Conservation (phyloP, 1,284 basidiomycete genomes). For the Pascua sp. region DNA sequence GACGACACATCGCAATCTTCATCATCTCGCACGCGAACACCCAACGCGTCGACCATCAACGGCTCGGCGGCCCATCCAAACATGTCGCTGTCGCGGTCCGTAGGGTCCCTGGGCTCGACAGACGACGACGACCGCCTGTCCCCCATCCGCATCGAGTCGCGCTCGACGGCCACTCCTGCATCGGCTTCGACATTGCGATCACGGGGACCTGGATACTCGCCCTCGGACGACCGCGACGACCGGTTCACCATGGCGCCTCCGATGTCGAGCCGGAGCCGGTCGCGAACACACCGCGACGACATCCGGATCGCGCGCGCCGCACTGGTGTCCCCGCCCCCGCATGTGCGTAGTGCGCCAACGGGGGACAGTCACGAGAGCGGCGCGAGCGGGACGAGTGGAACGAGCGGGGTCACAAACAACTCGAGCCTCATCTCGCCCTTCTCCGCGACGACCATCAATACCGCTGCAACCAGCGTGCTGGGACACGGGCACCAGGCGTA, state of each 20-base stretch:
- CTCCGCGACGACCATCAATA: neutral
- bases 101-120: too few species aligned
- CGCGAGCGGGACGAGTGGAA: neutral
- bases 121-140: too few species aligned
- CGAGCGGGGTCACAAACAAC: neutral
- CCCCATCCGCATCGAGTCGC: too few species aligned
- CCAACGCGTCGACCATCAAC: too few species aligned
- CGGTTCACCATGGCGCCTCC: too few species aligned
- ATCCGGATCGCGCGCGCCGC: neutral
- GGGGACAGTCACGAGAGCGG: neutral
- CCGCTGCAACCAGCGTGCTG: slow-evolving; percentile 4
- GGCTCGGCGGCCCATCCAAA: too few species aligned
- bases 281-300: neutral
- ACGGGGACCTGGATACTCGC: neutral
- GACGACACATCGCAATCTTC: too few species aligned
- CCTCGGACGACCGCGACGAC: neutral
- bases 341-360: neutral
- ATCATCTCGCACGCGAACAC: too few species aligned
- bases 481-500: neutral
- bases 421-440: neutral
- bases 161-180: too few species aligned
- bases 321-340: neutral
- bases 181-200: too few species aligned
- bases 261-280: too few species aligned
- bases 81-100: too few species aligned